These are phyloP conservation scores for Cordyceps javanica DNA, from an alignment of 2,329 filamentous ascomycete genomes.

Conservation along the genomic window DNA sequence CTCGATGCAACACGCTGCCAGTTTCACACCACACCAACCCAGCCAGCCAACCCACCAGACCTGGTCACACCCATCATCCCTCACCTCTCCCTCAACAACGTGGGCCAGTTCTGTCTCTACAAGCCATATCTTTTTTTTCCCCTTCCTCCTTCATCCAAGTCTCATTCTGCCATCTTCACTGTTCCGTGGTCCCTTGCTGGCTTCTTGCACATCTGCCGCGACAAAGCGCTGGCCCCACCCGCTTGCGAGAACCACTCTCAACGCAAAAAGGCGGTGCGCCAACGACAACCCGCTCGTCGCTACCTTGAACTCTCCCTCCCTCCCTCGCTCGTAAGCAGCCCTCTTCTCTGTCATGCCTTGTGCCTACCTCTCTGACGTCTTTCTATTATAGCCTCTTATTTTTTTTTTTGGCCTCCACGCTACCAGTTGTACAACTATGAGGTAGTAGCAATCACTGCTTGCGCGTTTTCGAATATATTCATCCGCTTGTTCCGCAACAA, in stretches of 20 bases:
- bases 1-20: not conserved
- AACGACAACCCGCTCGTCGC: no score
- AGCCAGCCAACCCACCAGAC: not conserved
- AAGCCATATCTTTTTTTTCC: no score
- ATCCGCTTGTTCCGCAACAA: constrained; percentile 2
- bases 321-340: not conserved
- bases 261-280: constrained; percentile 9
- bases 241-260: not conserved
- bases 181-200: no score
- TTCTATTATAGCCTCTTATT: not conserved
- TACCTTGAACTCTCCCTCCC: no score
- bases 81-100: constrained; percentile 6
- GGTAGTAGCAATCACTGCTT: not conserved
- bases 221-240: no score
- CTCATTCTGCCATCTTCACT: not conserved
- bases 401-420: no score
- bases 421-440: not conserved
- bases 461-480: not conserved
- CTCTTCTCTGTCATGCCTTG: not conserved
- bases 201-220: no score
- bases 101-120: not conserved
- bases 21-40: no score
- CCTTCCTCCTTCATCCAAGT: not conserved
- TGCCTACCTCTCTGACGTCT: not conserved
- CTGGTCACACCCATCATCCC: not conserved